These are phyloP conservation scores for Eudorina sp. DNA, from an alignment of 139 green algal genomes.

Conservation along the genomic window DNA sequence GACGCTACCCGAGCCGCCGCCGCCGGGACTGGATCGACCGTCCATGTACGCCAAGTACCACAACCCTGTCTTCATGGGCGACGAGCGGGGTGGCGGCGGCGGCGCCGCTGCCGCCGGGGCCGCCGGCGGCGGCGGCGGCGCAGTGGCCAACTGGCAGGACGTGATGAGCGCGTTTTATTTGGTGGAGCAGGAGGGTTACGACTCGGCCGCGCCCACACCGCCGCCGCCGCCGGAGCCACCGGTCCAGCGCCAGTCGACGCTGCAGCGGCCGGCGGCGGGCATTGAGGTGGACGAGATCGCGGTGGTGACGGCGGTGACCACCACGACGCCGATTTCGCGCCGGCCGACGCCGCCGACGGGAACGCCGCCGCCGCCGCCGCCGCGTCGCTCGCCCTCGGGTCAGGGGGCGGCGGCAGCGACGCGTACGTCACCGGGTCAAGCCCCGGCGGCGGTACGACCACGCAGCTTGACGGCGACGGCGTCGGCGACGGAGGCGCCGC, in stretches of 20 bases:
- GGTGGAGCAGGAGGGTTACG: constrained; percentile 24
- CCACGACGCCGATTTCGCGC: too few species aligned
- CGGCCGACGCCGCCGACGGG: neutral
- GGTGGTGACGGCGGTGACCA: too few species aligned
- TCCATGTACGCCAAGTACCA: constrained; percentile 17
- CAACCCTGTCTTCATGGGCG: constrained; percentile 4
- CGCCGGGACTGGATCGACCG: constrained; percentile 13
- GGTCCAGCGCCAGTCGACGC: neutral
- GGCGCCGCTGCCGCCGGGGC: too few species aligned
- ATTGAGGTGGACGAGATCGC: too few species aligned
- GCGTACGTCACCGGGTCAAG: too few species aligned
- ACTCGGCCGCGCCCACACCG: neutral
- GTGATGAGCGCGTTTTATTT: constrained; percentile 14
- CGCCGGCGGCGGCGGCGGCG: neutral
- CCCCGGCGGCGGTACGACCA: too few species aligned
- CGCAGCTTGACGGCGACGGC: too few species aligned
- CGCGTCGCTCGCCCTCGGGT: too few species aligned
- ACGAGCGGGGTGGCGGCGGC: neutral
- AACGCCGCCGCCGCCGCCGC: neutral
- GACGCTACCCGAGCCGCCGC: neutral
- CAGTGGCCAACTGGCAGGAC: constrained; percentile 11
- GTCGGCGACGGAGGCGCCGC: too few species aligned
- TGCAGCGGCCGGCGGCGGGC: neutral
- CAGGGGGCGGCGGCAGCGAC: too few species aligned
- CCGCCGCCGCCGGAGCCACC: neutral